Evolutionary conservation across 2,329 filamentous ascomycete species (phyloP).

Genomic region (Thielaviopsis ethacetica): DNA sequence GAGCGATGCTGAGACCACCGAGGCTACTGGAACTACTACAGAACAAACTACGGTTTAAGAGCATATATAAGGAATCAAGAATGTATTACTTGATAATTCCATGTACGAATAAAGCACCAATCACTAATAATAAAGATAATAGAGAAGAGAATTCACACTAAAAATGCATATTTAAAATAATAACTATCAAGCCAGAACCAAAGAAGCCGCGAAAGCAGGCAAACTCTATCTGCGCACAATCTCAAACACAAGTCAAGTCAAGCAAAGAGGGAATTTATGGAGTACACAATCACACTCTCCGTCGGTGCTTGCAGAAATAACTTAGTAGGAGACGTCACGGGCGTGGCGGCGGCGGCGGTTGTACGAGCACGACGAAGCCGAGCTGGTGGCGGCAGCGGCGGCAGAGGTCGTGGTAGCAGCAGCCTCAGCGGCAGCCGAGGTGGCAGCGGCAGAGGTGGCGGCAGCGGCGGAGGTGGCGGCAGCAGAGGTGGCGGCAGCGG

Average conservation of each 20-base stretch:
- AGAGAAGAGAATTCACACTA: too few relatives aligned
- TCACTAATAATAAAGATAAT: too few relatives aligned
- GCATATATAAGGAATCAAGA: too few relatives aligned
- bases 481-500: not conserved
- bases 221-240: too few relatives aligned
- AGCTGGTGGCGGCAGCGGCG: not conserved
- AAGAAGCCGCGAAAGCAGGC: not conserved
- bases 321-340: not conserved
- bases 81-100: too few relatives aligned
- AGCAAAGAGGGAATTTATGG: not conserved
- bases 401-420: not conserved
- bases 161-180: not conserved
- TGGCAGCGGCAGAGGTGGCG: not conserved
- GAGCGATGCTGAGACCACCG: not conserved
- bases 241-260: too few relatives aligned
- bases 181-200: not conserved
- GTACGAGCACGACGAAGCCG: not conserved
- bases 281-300: not conserved
- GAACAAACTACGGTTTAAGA: not conserved
- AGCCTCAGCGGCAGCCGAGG: not conserved
- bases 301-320: not conserved
- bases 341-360: constrained; percentile 6
- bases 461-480: not conserved
- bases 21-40: not conserved
- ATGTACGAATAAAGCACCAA: too few relatives aligned